Evolutionary conservation across 1,284 basidiomycete species (phyloP), one percentile per base, ranked within the genome.

Genomic region (Sanghuangporus sanghuang): DNA sequence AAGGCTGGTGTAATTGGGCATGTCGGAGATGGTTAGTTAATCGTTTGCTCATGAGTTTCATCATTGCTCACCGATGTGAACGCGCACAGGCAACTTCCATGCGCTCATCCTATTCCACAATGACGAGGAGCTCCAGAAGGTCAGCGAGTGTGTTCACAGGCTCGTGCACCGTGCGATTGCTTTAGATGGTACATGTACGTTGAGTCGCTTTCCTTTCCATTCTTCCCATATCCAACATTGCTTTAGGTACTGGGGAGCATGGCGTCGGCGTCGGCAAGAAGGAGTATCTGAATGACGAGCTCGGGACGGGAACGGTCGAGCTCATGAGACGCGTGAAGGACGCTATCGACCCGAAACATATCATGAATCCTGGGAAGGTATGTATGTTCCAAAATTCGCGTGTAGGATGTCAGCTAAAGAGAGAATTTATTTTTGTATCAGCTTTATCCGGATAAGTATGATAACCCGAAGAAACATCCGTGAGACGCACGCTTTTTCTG

Each of bases 1-100:
- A 72, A 73, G 12, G 78, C 79, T 0, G 72, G 73, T 5, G 72
- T 76, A 38, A 70, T 74, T 38, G 79, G 80, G 7, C 81, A 83
- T 69, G 80, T 81, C 4, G 82, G 82, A 11, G 82, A 84, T 67
- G 82, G 55, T 81, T 57, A 78, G 80, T 69, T 75, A 75, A 40
- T 77, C 77, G 67, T 74, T 72, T 68, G 42, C 73, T 72, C 69
- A 3, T 75, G 77, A 63, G 73, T 11, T 60, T 46, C 9, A 57
- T 59, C 18, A 63, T 68, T 46, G 16, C 44, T 18, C 16, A 46
- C 44, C 7, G 44, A 18, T n/a, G 16, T 1, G 16, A 18, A 3
- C 2, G n/a, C 3, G 40, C 44, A 38, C 67, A 71, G 72, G 46
- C 12, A 73, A 73, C 55, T 73, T 73, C 66, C 72, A 71, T 48